Evolutionary conservation across 192 early-diverging fungal genomes (phyloP).

Genomic region (Gaertneriomyces sp.): DNA sequence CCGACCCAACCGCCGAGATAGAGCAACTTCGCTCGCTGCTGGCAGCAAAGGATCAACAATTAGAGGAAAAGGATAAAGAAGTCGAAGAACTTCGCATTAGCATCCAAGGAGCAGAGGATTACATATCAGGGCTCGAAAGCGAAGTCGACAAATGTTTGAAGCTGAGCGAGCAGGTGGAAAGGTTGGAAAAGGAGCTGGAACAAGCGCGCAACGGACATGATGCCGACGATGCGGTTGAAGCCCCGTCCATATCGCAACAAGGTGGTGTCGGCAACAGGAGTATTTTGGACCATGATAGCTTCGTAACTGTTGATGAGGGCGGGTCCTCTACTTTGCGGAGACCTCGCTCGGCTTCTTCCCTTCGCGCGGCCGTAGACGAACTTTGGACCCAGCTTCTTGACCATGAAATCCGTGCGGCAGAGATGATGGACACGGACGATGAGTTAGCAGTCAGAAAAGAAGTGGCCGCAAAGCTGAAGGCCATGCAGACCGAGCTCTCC

Average conservation of each 20-base stretch:
- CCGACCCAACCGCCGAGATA: not conserved
- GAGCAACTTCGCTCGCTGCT: not conserved
- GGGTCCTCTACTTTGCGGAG: not conserved
- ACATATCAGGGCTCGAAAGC: conserved; percentile 22
- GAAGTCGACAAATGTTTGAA: conserved; percentile 3
- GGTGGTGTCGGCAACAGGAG: no score
- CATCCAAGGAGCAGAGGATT: conserved; percentile 21
- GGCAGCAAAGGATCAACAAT: not conserved
- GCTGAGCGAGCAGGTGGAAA: conserved; percentile 5
- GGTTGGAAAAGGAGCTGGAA: conserved; percentile 16
- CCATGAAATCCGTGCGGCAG: conserved; percentile 14
- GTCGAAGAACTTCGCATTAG: conserved; percentile 5
- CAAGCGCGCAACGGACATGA: conserved; percentile 2
- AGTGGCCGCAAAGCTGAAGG: not conserved
- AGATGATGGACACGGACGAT: conserved; percentile 10
- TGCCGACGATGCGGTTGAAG: not conserved
- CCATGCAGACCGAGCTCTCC: conserved; percentile 1
- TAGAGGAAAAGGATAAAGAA: conserved; percentile 1
- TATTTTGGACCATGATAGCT: no score
- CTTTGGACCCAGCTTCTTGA: conserved; percentile 18
- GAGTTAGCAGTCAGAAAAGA: not conserved
- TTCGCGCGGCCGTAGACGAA: conserved; percentile 2
- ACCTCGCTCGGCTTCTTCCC: not conserved
- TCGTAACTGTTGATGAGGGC: no score
- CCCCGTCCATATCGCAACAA: no score